phyloP scores from a whole-genome alignment of 345 rosid species.

The Eucalyptus tenuipes region DNA sequence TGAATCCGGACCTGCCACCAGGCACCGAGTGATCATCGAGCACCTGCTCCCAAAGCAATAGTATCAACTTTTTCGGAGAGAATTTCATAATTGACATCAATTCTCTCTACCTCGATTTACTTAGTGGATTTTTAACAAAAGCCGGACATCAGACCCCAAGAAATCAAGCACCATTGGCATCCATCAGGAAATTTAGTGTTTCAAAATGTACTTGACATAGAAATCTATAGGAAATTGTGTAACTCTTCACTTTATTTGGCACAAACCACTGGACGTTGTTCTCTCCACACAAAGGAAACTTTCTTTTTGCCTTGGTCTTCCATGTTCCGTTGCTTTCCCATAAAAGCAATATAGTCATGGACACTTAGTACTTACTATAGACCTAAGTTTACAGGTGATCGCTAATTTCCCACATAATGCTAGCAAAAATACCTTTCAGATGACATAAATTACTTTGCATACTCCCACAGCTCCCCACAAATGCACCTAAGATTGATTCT shows the following conservation, averaged over 20 bases:
- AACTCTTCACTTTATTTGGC: not conserved
- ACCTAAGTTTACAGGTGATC: not conserved
- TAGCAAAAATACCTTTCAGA: not conserved
- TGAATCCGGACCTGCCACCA: no score
- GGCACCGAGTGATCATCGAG: not conserved
- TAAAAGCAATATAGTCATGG: not conserved
- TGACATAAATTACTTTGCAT: not conserved
- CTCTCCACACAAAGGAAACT: not conserved
- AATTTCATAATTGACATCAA: not conserved
- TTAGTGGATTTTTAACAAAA: not conserved
- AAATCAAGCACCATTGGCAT: not conserved
- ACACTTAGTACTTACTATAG: not conserved
- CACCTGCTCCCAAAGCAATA: not conserved
- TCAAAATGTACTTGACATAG: not conserved
- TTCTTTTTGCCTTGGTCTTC: not conserved
- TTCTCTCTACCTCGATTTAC: not conserved
- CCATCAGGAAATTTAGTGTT: not conserved
- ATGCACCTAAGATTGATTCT: not conserved
- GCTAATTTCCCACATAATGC: not conserved
- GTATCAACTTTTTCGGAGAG: not conserved
- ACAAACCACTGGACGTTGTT: not conserved
- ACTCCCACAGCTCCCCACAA: not conserved
- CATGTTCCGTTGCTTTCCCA: not conserved
- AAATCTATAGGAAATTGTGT: not conserved
- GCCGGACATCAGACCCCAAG: not conserved